Evolutionary conservation across 23 red algal genomes (phyloP).

Genomic region (Gracilaria vermiculophylla): DNA sequence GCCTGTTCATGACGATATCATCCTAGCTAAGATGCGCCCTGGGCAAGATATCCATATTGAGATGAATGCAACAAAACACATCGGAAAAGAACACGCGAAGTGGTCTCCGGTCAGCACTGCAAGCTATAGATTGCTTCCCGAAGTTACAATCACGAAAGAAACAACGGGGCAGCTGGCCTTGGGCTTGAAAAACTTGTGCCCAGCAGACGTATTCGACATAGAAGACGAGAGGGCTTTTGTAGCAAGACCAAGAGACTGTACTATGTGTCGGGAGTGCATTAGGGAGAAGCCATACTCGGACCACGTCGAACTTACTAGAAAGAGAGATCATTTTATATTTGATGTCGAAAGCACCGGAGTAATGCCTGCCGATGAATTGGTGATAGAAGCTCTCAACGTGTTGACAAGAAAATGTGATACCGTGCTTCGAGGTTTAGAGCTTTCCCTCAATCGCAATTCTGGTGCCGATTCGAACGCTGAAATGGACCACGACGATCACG

Average conservation of each 20-base stretch:
- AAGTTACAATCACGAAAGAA: slow-evolving; percentile 54
- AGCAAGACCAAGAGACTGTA: slow-evolving; percentile 60
- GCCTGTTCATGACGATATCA: slow-evolving; percentile 88
- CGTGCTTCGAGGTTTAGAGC: slow-evolving; percentile 57
- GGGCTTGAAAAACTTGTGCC: slow-evolving; percentile 63
- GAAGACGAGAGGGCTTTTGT: slow-evolving; percentile 84
- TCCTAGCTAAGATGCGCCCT: slow-evolving; percentile 89
- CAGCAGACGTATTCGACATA: slow-evolving; percentile 91
- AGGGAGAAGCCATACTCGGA: slow-evolving; percentile 58
- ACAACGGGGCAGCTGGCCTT: slow-evolving; percentile 28
- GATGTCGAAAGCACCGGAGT: slow-evolving; percentile 89
- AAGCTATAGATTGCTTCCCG: slow-evolving; percentile 80
- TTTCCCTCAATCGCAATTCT: slow-evolving; percentile 38
- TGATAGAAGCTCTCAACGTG: slow-evolving; percentile 71
- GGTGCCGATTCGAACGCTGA: slow-evolving; percentile 27
- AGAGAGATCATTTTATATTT: slow-evolving; percentile 94
- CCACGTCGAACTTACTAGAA: slow-evolving; percentile 64
- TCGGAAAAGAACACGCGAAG: slow-evolving; percentile 90
- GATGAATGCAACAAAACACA: slow-evolving; percentile 79
- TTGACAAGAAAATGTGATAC: slow-evolving; percentile 76
- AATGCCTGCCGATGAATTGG: slow-evolving; percentile 65
- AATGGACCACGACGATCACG: neutral
- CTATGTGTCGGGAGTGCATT: slow-evolving; percentile 92
- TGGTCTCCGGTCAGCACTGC: slow-evolving; percentile 95
- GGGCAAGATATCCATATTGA: slow-evolving; percentile 92